Base-by-base conservation (phyloP, 192 early-diverging fungal genomes). In the Coemansia sp. region DNA sequence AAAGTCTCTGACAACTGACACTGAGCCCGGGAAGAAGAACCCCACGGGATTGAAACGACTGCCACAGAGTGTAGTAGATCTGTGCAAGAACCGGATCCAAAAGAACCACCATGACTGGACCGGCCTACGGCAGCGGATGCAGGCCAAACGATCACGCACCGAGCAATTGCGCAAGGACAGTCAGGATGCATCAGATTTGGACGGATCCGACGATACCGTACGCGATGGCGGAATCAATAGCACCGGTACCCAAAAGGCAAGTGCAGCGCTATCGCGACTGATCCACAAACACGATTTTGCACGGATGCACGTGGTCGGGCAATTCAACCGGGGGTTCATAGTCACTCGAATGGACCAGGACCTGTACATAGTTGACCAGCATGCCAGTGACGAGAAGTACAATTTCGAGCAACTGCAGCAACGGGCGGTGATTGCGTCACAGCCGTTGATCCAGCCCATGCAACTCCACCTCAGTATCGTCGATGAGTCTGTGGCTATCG, bases 261-360 rank as follows among this genome's bases (percentile, higher is more conserved):
- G 42, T 2, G 50, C 56, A 0, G 70, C 70, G 19, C 62, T 77
- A 1, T 72, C 67, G 4, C 75, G 69, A 2, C 64, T 74, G 11
- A 93, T 97, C 50, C 62, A 71, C 56, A 93, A 97, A 63, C 22
- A 50, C 0, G 94, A 97, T 56, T 99, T 99, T 77, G 40, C 52
- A n/a, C 47, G 64, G 2, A 98, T 99, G 92, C 68, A 83, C 36
- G 73, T 99, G 6, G 38, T 97, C 4, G 97, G 97, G 2, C 97
- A 99, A 73, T 99, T 99, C 83, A 99, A 99, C 67, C 85, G 85
- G 47, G 97, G 96, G 1, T 99, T 99, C 70, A 99, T 99, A 50
- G 82, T 99, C 11, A 84, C 82, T 0, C 68, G 81, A 2, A 75
- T 94, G n/a, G 66, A 80, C 68, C 67, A 72, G 7, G 82, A 82